phyloP scores from a whole-genome alignment of 2,329 filamentous ascomycete species.

The Colletotrichum tofieldiae region DNA sequence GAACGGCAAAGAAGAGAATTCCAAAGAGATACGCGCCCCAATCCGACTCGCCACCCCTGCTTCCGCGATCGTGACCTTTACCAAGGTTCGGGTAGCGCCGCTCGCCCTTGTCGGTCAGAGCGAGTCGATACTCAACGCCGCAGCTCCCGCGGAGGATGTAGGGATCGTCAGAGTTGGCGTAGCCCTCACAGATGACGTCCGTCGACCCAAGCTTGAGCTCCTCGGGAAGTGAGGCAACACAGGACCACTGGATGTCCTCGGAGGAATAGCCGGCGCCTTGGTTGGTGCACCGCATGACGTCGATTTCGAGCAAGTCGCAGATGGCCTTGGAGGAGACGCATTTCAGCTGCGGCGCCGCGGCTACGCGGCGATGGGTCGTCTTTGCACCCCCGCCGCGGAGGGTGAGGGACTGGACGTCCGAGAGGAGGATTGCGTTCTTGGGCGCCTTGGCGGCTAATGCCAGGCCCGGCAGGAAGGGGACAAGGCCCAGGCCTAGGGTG shows the following conservation, averaged over 20 bases:
- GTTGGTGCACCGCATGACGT: conserved; percentile 92
- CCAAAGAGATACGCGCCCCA: conserved; percentile 68
- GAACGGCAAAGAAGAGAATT: conserved; percentile 72
- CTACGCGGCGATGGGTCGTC: conserved; percentile 83
- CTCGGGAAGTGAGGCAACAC: conserved; percentile 74
- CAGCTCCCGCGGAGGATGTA: conserved; percentile 95
- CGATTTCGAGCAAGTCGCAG: conserved; percentile 80
- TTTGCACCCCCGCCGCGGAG: conserved; percentile 74
- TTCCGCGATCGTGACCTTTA: conserved; percentile 55
- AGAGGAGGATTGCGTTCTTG: conserved; percentile 70
- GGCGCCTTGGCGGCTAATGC: conserved; percentile 50
- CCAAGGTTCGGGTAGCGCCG: conserved; percentile 74
- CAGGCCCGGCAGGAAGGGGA: conserved; percentile 41
- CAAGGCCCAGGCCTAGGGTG: conserved; percentile 41
- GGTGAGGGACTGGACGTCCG: conserved; percentile 82
- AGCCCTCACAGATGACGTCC: conserved; percentile 95
- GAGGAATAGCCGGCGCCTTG: conserved; percentile 83
- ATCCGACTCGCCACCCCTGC: conserved; percentile 51
- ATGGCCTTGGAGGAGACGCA: conserved; percentile 79
- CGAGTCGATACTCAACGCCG: conserved; percentile 88
- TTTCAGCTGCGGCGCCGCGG: conserved; percentile 83
- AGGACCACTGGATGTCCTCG: conserved; percentile 94
- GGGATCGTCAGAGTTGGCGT: conserved; percentile 80
- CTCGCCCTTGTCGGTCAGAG: conserved; percentile 84
- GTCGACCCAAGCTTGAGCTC: conserved; percentile 83